A percentile compares a stretch with the other conserved stretches of the same genome.
These are phyloP conservation scores for Tetradesmus obliquus DNA, from an alignment of 139 green algal genomes.

Conservation along the genomic window DNA sequence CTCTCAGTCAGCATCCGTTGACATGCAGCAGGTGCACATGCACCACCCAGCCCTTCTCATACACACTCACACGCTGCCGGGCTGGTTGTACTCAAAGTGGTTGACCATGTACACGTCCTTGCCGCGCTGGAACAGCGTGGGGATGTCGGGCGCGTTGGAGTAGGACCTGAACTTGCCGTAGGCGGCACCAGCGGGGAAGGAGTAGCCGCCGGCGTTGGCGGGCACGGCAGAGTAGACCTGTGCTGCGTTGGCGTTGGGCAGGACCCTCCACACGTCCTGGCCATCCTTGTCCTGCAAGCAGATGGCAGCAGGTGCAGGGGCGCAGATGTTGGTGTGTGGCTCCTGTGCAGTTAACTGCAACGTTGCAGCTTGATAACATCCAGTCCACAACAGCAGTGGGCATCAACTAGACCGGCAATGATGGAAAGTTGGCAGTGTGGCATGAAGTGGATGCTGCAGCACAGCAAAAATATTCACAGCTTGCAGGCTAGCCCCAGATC, in stretches of 20 bases:
- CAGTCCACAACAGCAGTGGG: background rate
- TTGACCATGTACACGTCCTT: background rate
- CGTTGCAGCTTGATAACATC: no score
- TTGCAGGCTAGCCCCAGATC: background rate
- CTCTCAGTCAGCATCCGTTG: no score
- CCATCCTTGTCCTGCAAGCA: background rate
- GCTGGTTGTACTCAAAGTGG: constrained; percentile 12
- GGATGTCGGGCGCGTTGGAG: background rate
- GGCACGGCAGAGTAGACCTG: background rate
- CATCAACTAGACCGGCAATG: background rate
- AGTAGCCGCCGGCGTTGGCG: background rate
- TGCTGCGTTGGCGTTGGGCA: background rate
- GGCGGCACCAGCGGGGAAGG: background rate
- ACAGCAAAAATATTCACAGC: background rate
- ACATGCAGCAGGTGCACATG: no score
- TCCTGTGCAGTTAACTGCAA: no score
- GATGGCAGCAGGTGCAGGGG: no score
- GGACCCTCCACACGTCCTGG: constrained; percentile 8
- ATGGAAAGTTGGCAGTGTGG: background rate
- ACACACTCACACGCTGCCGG: background rate
- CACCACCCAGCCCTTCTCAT: no score
- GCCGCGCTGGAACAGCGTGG: constrained; percentile 3
- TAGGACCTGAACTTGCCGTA: background rate
- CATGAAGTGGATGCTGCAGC: background rate
- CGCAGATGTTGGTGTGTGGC: no score